Evolutionary conservation across 2,329 filamentous ascomycete species (phyloP).

Genomic region (Penicillium sp.): DNA sequence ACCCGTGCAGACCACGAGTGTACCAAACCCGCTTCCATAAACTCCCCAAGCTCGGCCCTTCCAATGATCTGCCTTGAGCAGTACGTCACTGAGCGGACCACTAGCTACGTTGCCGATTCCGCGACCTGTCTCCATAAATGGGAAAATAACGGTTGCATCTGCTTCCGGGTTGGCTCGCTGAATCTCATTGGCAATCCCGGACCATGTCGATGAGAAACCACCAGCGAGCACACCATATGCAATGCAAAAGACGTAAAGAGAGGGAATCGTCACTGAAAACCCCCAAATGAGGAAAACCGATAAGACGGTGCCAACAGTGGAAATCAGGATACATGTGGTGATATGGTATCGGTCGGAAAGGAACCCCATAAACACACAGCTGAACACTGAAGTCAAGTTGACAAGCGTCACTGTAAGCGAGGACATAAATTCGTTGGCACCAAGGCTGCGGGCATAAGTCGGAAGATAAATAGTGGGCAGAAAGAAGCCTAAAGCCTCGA

Average conservation of each 20-base stretch:
- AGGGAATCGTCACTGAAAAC: slow-evolving; percentile 12
- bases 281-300: slow-evolving; percentile 24
- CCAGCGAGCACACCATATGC: slow-evolving; percentile 20
- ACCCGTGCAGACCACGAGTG: slow-evolving; percentile 21
- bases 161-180: slow-evolving; percentile 15
- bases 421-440: slow-evolving; percentile 18
- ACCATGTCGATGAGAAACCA: slow-evolving; percentile 23
- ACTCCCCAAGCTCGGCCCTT: slow-evolving; percentile 9
- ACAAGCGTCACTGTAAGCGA: slow-evolving; percentile 27
- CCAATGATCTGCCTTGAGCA: slow-evolving; percentile 17
- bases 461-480: slow-evolving; percentile 37
- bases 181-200: slow-evolving; percentile 19
- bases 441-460: slow-evolving; percentile 27
- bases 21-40: slow-evolving; percentile 22
- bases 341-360: slow-evolving; percentile 22
- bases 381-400: slow-evolving; percentile 34
- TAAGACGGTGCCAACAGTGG: slow-evolving; percentile 19
- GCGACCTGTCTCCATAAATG: slow-evolving; percentile 23
- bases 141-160: slow-evolving; percentile 21
- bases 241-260: slow-evolving; percentile 20
- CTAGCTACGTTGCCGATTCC: slow-evolving; percentile 23
- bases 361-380: slow-evolving; percentile 37
- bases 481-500: slow-evolving; percentile 37
- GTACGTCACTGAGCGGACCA: slow-evolving; percentile 20
- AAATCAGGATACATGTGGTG: slow-evolving; percentile 20